Evolutionary conservation across 2,329 filamentous ascomycete species (phyloP), one percentile per base, ranked within the genome.

Genomic region (Diaporthe aspalathi): DNA sequence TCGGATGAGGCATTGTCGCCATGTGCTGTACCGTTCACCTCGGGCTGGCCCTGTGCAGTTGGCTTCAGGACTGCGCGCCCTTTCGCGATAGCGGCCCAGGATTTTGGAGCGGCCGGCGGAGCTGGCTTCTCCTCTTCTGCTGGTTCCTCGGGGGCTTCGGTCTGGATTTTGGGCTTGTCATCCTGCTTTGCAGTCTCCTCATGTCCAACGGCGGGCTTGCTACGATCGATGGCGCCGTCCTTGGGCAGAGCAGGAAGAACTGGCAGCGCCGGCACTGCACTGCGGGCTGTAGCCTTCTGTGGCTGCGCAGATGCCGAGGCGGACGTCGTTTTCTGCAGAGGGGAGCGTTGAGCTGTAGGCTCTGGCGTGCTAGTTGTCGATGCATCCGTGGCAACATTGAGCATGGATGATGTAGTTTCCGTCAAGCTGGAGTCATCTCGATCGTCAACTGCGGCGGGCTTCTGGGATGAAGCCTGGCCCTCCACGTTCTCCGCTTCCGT

Each of bases 171-270:
- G 32, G 57, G 22, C 76, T 72, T 68, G 5, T 16, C 69, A 27
- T 70, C 74, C 49, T 75, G 70, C 66, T 78, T 80, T 47, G 77
- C 76, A 12, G 72, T 47, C 17, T 72, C 17, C 27, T 73, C 53
- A 49, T 73, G 74, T 50, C 77, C 77, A 12, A 73, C 73, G 29
- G 73, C 74, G 16, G 74, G 50, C 20, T 74, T 57, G 54, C 62
- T 73, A 66, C 76, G 53, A 5, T 80, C 80, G 60, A 80, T 82
- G 5, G 79, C 74, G 45, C 73, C 76, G 16, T 77, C 67, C 76
- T 85, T 87, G 8, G 86, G 84, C 11, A 86, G 75, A 43, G 79
- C 82, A 9, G 87, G 86, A 27, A 88, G 72, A n/a, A 85, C 80
- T 4, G 86, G 85, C 52, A 84, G 74, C 1, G 83, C 83, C 14